phyloP scores from a whole-genome alignment of 2,329 filamentous ascomycete genomes.

The Beauveria sp. region DNA sequence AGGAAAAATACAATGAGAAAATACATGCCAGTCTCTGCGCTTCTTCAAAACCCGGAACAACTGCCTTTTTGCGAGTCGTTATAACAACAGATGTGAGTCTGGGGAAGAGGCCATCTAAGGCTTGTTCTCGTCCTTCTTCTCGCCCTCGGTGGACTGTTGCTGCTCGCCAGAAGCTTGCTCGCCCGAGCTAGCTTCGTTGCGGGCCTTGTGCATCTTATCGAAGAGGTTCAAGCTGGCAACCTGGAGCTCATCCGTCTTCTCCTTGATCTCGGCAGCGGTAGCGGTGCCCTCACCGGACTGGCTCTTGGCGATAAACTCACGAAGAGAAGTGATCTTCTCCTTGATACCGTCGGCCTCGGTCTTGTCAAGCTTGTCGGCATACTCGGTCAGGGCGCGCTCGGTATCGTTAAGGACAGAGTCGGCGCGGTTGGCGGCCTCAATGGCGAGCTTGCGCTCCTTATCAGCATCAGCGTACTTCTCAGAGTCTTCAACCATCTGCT shows the following conservation, averaged over 20 bases:
- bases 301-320: conserved; percentile 88
- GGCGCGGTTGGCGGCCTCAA: conserved; percentile 94
- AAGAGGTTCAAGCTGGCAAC: conserved; percentile 92
- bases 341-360: conserved; percentile 84
- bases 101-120: conserved; percentile 38
- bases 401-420: conserved; percentile 96
- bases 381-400: conserved; percentile 96
- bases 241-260: conserved; percentile 97
- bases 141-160: conserved; percentile 52
- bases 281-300: conserved; percentile 83
- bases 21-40: conserved; percentile 26
- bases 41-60: conserved; percentile 22
- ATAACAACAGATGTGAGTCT: conserved; percentile 20
- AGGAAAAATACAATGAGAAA: conserved; percentile 36
- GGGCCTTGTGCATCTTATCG: conserved; percentile 99
- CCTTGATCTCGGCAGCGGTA: conserved; percentile 90
- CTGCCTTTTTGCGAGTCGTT: conserved; percentile 11
- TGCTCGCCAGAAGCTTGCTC: conserved; percentile 40
- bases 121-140: conserved; percentile 73
- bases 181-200: conserved; percentile 53
- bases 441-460: conserved; percentile 93
- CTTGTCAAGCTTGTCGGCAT: conserved; percentile 94
- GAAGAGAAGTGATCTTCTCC: conserved; percentile 82
- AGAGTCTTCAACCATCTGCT: conserved; percentile 95
- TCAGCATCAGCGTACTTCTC: conserved; percentile 93